A percentile compares a stretch with the other conserved stretches of the same genome.
Conservation (phyloP, 345 rosid genomes). For the Arabidopsis thaliana region DNA sequence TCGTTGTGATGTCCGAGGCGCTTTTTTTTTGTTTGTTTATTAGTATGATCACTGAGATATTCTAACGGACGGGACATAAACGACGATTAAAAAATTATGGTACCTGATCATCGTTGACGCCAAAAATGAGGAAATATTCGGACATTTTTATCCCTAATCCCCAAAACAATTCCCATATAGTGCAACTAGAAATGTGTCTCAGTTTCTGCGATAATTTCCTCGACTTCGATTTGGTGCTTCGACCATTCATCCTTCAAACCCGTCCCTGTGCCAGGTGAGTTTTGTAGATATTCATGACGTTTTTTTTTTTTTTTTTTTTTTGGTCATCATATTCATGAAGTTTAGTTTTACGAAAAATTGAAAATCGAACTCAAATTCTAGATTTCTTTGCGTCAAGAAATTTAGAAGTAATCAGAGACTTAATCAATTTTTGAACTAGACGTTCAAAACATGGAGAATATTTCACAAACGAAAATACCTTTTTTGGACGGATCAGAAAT, state of each 20-base stretch:
- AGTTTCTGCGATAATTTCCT: background rate
- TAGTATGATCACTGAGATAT: background rate
- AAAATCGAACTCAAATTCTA: too few species aligned
- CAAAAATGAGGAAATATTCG: background rate
- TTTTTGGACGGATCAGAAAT: too few species aligned
- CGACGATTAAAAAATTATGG: background rate
- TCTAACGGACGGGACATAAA: background rate
- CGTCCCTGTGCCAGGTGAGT: background rate
- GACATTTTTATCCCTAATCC: background rate
- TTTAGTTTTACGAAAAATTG: too few species aligned
- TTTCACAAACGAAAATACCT: too few species aligned
- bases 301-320: too few species aligned
- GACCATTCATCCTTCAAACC: slow-evolving; percentile 1
- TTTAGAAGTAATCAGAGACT: too few species aligned
- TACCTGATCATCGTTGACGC: slow-evolving; percentile 24
- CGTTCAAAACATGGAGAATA: too few species aligned
- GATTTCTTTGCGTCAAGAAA: too few species aligned
- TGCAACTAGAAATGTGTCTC: background rate
- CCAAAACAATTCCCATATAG: background rate
- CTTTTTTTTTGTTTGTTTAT: background rate
- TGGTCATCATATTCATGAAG: too few species aligned
- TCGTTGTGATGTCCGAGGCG: slow-evolving; percentile 22
- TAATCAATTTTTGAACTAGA: too few species aligned
- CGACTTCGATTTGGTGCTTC: slow-evolving; percentile 5
- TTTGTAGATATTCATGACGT: too few species aligned